Evolutionary conservation across 176 grass and related monocot species (phyloP), one percentile per base, ranked within the genome.

Genomic region (Raddia guianensis): DNA sequence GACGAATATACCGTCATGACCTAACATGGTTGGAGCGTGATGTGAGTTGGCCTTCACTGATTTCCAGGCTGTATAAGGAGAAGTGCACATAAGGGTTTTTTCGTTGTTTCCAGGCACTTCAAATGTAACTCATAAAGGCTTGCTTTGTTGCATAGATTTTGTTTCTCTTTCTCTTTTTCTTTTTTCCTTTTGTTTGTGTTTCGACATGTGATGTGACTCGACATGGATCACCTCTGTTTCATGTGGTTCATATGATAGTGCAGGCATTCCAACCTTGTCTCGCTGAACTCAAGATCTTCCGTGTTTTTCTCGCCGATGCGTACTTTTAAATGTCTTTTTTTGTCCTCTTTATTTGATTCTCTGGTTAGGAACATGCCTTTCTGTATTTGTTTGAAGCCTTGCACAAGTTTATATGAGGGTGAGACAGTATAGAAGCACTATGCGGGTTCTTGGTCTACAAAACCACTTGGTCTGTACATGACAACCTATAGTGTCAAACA

Each of bases 31-130:
- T 42, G 8, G 49, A 19, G n/a, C 32, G 66, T 76, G 50, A 49
- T 21, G 40, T 86, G 61, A 32, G 42, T 80, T 86, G 49, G 76
- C 27, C 11, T 66, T 16, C 59, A 57, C 37, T 74, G 27, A 20
- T 66, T 73, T 57, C 40, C 58, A 27, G 16, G 40, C 8, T 33
- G 40, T 45, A 33, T 61, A 32, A 67, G 61, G 60, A 86, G 50
- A 56, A 66, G 21, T 59, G 76, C 49, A 40, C 49, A 49, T 44
- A 7, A 11, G 8, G 11, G 60, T 15, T 74, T 79, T 79, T 48
- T 19, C 68, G 45, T 2, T 68, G 57, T 56, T 72, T 72, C 20
- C 40, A 73, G 48, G 40, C 73, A 56, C 80, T 15, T 11, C 35
- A 59, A 80, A 73, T 73, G 59, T 63, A 66, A 53, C 35, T 64